Conservation (phyloP, 2,329 filamentous ascomycete species). For the Lecanosticta acicola region DNA sequence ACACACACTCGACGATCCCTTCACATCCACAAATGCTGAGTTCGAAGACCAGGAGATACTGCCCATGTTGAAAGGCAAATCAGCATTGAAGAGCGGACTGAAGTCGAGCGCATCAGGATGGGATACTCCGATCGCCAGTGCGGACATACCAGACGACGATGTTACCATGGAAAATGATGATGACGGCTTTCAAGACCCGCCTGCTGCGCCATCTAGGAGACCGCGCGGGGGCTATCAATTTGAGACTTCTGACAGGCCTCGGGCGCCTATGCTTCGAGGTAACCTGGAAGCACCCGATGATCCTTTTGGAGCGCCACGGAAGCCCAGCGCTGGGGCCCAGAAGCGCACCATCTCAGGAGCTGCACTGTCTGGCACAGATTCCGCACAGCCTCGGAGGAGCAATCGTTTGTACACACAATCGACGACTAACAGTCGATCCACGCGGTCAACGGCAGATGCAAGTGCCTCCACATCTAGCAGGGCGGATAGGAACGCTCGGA, state of each 20-base stretch:
- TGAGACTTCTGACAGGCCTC: slow-evolving; percentile 24
- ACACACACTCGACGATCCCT: slow-evolving; percentile 36
- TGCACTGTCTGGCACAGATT: slow-evolving; percentile 29
- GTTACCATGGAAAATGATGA: slow-evolving; percentile 30
- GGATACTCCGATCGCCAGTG: slow-evolving; percentile 46
- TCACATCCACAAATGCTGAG: slow-evolving; percentile 33
- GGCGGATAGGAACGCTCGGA: slow-evolving; percentile 42
- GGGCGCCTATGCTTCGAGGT: slow-evolving; percentile 36
- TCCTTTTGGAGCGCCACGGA: slow-evolving; percentile 26
- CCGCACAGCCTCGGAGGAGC: slow-evolving; percentile 43
- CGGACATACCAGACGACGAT: slow-evolving; percentile 39
- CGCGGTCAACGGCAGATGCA: slow-evolving; percentile 52
- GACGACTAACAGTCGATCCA: slow-evolving; percentile 50
- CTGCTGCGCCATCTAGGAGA: slow-evolving; percentile 44
- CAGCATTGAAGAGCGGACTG: slow-evolving; percentile 23
- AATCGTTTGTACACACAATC: slow-evolving; percentile 55
- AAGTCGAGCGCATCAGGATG: slow-evolving; percentile 25
- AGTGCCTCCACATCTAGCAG: slow-evolving; percentile 51
- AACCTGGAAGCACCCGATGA: slow-evolving; percentile 35
- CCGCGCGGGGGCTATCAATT: slow-evolving; percentile 22
- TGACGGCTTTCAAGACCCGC: slow-evolving; percentile 37
- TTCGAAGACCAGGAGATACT: slow-evolving; percentile 32
- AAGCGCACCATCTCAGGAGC: slow-evolving; percentile 86
- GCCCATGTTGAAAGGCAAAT: slow-evolving; percentile 41
- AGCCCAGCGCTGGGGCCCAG: slow-evolving; percentile 46